These are phyloP conservation scores for Aspergillus sp. DNA, from an alignment of 2,329 filamentous ascomycete genomes.

Conservation along the genomic window DNA sequence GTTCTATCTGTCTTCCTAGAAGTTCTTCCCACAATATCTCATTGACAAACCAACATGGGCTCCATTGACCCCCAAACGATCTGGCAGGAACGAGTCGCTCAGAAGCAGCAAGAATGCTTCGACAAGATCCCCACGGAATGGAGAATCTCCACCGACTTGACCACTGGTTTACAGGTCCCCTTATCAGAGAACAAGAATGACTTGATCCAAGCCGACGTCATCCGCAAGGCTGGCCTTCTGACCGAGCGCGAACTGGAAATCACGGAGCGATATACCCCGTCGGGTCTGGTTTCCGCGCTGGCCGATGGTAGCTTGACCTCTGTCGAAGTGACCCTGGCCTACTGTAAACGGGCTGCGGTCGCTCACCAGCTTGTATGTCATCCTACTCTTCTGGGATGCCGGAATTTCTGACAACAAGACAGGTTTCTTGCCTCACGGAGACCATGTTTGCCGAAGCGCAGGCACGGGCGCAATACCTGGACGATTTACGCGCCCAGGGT, in stretches of 20 bases:
- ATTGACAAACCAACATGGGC: background rate
- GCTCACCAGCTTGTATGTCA: constrained; percentile 33
- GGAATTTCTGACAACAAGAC: background rate
- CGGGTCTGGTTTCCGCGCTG: constrained; percentile 28
- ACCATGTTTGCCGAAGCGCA: constrained; percentile 26
- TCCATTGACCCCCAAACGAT: background rate
- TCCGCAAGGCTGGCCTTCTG: constrained; percentile 42
- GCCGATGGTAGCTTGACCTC: constrained; percentile 28
- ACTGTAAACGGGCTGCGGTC: constrained; percentile 35
- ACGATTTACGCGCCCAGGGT: constrained; percentile 23
- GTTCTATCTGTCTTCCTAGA: background rate
- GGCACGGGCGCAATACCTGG: constrained; percentile 24
- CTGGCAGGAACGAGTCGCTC: constrained; percentile 14
- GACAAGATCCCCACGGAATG: constrained; percentile 17
- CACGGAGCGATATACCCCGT: constrained; percentile 44
- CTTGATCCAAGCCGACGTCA: constrained; percentile 10
- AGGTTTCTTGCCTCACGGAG: constrained; percentile 30
- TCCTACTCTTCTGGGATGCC: too few species aligned
- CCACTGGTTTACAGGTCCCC: constrained; percentile 4
- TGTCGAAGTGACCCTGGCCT: constrained; percentile 49
- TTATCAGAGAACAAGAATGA: constrained; percentile 16
- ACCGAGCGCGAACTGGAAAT: constrained; percentile 49
- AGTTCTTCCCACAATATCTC: background rate
- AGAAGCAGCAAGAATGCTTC: constrained; percentile 14
- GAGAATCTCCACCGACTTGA: constrained; percentile 12